phyloP scores from a whole-genome alignment of 192 early-diverging fungal species.

The Backusella westeae region DNA sequence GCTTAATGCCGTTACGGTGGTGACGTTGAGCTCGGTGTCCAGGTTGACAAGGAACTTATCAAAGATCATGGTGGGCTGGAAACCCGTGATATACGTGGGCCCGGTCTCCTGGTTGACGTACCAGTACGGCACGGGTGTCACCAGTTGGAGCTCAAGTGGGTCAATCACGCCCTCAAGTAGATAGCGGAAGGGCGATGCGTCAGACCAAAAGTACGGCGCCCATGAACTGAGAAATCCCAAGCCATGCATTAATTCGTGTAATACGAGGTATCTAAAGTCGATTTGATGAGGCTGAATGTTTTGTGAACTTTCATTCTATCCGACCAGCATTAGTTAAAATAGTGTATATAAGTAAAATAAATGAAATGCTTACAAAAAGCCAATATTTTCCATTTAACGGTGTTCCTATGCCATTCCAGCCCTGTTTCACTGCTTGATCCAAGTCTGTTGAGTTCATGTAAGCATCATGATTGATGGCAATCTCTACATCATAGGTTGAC shows the following conservation, averaged over 20 bases:
- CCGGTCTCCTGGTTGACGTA: slow-evolving; percentile 21
- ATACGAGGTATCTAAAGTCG: slow-evolving; percentile 27
- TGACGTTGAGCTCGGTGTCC: not conserved
- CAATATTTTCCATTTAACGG: slow-evolving; percentile 29
- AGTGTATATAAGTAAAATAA: not conserved
- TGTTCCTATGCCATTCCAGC: slow-evolving; percentile 32
- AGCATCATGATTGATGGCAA: slow-evolving; percentile 36
- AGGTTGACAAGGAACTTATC: slow-evolving; percentile 30
- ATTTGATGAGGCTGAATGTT: slow-evolving; percentile 23
- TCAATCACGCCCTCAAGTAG: slow-evolving; percentile 23
- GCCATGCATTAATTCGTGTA: slow-evolving; percentile 34
- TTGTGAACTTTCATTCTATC: slow-evolving; percentile 11
- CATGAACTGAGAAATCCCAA: slow-evolving; percentile 33
- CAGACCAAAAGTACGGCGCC: slow-evolving; percentile 27
- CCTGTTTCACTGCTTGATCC: slow-evolving; percentile 11
- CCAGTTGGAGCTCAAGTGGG: slow-evolving; percentile 11
- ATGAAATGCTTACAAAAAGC: slow-evolving; percentile 18
- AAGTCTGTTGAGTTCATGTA: slow-evolving; percentile 20
- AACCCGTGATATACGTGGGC: slow-evolving; percentile 27
- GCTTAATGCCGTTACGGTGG: slow-evolving; percentile 5
- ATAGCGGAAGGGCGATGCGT: slow-evolving; percentile 15
- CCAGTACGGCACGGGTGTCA: slow-evolving; percentile 24
- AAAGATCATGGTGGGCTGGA: slow-evolving; percentile 40
- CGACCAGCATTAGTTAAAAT: not conserved
- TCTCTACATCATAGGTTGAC: slow-evolving; percentile 25